Conservation (phyloP, 140 eudicot genomes). For the Eryngium alpinum region DNA sequence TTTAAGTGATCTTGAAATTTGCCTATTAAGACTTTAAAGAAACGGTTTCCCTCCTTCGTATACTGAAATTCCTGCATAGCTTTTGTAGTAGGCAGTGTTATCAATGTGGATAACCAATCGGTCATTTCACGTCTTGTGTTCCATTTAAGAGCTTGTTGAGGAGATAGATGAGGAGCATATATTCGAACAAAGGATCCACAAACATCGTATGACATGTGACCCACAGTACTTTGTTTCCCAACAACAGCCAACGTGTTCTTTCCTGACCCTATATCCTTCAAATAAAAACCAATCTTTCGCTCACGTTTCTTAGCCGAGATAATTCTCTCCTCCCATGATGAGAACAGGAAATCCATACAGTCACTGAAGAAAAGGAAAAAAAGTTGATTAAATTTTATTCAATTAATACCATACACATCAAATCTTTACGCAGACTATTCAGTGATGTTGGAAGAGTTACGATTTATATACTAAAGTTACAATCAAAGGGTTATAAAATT, state of each 20-base stretch:
- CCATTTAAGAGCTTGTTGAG: not conserved
- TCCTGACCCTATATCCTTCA: not conserved
- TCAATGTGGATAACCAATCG: slow-evolving; percentile 11
- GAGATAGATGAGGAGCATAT: slow-evolving; percentile 4
- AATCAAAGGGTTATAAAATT: too few relatives aligned
- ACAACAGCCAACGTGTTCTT: slow-evolving; percentile 4
- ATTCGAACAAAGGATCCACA: slow-evolving; percentile 7
- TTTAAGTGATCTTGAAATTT: slow-evolving; percentile 2
- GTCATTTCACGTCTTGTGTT: slow-evolving; percentile 1
- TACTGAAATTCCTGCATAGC: not conserved
- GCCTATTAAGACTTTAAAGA: slow-evolving; percentile 14
- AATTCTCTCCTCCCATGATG: slow-evolving; percentile 12
- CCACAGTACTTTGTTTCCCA: slow-evolving; percentile 9
- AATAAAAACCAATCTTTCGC: slow-evolving; percentile 4
- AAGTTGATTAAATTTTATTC: not conserved
- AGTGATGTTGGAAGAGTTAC: not conserved
- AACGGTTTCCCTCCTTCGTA: slow-evolving; percentile 10
- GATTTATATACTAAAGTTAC: not conserved
- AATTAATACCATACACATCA: not conserved
- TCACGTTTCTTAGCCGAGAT: slow-evolving; percentile 12
- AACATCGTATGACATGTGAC: slow-evolving; percentile 8
- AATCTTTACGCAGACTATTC: not conserved
- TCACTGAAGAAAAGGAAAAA: not conserved
- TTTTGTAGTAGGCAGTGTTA: not conserved
- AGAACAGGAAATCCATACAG: slow-evolving; percentile 4